A percentile compares a stretch with the other conserved stretches of the same genome.
phyloP scores from a whole-genome alignment of 768 basidiomycete genomes.

The Agrocybe pediades region DNA sequence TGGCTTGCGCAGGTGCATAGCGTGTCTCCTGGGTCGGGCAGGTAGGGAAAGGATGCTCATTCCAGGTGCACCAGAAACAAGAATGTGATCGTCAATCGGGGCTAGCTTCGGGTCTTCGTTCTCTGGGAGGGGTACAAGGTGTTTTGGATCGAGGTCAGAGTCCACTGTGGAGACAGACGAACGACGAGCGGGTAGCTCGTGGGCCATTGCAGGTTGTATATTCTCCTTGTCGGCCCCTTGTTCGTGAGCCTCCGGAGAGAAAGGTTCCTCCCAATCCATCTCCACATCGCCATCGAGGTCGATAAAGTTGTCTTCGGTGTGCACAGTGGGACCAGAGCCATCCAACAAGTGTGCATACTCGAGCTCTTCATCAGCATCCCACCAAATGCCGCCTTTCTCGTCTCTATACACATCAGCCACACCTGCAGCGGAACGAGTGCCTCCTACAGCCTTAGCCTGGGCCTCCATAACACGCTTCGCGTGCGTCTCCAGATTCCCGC shows the following conservation, averaged over 20 bases:
- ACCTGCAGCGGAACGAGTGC: conserved; percentile 22
- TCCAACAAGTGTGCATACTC: conserved; percentile 66
- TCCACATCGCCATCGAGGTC: conserved; percentile 2
- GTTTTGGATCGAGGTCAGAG: conserved; percentile 54
- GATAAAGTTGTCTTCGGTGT: background rate
- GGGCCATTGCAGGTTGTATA: background rate
- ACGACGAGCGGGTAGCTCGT: conserved; percentile 13
- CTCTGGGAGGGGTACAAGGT: conserved; percentile 40
- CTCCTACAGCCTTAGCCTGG: conserved; percentile 50
- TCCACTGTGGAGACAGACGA: conserved; percentile 47
- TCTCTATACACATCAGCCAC: conserved; percentile 65
- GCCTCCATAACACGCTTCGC: conserved; percentile 54
- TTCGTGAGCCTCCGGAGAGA: background rate
- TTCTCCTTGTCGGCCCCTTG: conserved; percentile 10
- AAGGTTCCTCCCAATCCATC: conserved; percentile 22
- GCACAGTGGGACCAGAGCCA: conserved; percentile 28
- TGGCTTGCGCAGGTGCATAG: conserved; percentile 36
- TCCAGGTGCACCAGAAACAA: conserved; percentile 37
- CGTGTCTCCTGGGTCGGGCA: conserved; percentile 32
- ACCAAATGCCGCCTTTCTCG: conserved; percentile 64
- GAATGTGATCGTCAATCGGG: conserved; percentile 27
- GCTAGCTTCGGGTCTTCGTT: conserved; percentile 27
- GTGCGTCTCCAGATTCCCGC: conserved; percentile 60
- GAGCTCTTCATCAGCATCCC: conserved; percentile 71
- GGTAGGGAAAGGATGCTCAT: conserved; percentile 40